Conservation (phyloP, 495 filamentous ascomycete species). For the Cetradonia linearis region DNA sequence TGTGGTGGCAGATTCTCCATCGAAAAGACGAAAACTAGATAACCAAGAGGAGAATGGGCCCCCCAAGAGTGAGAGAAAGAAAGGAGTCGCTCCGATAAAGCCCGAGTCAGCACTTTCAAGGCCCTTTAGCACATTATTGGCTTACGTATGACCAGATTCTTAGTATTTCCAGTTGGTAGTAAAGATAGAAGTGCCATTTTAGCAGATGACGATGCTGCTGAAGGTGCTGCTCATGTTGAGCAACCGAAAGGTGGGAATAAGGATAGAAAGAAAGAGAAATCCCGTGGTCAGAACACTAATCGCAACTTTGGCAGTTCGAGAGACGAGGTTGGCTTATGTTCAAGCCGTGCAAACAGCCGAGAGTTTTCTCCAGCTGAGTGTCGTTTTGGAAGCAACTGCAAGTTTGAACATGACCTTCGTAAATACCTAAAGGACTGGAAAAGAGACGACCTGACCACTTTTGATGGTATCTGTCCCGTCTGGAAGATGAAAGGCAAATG, state of each 20-base stretch:
- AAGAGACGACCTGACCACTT: conserved; percentile 62
- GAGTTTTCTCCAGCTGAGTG: conserved; percentile 71
- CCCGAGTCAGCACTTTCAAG: conserved; percentile 52
- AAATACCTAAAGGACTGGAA: conserved; percentile 77
- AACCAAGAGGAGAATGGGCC: conserved; percentile 24
- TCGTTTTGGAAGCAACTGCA: conserved; percentile 65
- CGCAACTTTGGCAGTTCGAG: conserved; percentile 73
- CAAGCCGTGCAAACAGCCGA: conserved; percentile 48
- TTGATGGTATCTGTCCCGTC: conserved; percentile 67
- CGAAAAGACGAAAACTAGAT: conserved; percentile 51
- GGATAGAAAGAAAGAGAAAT: conserved; percentile 55
- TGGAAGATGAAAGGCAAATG: conserved; percentile 69
- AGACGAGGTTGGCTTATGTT: conserved; percentile 71
- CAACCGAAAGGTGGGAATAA: conserved; percentile 33
- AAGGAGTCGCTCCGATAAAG: conserved; percentile 76
- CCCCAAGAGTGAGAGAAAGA: conserved; percentile 37
- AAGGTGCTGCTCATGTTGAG: conserved; percentile 42
- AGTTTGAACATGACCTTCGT: conserved; percentile 69
- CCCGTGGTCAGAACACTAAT: conserved; percentile 73
- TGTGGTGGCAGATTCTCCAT: conserved; percentile 36
- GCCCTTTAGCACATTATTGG: conserved; percentile 4
- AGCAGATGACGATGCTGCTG: conserved; percentile 59
- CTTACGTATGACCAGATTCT: conserved; percentile 40
- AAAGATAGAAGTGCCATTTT: conserved; percentile 16
- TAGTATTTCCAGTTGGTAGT: conserved; percentile 34